These are phyloP conservation scores for Hyphopichia khmerensis DNA, from an alignment of 1,139 yeast genomes.

Conservation along the genomic window DNA sequence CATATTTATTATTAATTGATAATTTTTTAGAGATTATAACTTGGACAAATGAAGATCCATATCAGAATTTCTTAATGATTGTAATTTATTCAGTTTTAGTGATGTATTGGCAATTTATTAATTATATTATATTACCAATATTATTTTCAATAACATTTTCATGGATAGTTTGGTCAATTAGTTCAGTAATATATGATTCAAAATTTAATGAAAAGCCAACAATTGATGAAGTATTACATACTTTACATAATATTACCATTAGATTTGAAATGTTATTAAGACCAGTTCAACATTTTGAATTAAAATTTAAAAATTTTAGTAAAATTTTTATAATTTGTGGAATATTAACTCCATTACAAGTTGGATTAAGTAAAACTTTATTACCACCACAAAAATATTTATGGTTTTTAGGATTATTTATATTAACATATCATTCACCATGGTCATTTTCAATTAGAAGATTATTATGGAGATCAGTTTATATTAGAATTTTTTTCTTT, in stretches of 20 bases:
- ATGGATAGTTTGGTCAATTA: slow-evolving; percentile 46
- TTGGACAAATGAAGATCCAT: slow-evolving; percentile 57
- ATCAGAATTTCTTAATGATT: slow-evolving; percentile 46
- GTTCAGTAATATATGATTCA: slow-evolving; percentile 43
- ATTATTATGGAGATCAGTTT: slow-evolving; percentile 55
- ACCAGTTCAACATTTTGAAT: slow-evolving; percentile 37
- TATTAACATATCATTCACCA: slow-evolving; percentile 52
- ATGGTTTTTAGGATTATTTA: slow-evolving; percentile 37
- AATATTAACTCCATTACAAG: slow-evolving; percentile 50
- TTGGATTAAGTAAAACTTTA: slow-evolving; percentile 32
- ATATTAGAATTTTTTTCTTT: slow-evolving; percentile 40
- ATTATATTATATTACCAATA: slow-evolving; percentile 38
- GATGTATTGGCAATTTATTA: slow-evolving; percentile 44
- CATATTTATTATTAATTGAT: slow-evolving; percentile 47
- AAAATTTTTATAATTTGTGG: slow-evolving; percentile 31
- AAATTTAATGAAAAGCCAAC: slow-evolving; percentile 51
- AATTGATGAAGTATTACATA: slow-evolving; percentile 53
- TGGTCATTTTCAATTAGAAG: slow-evolving; percentile 52
- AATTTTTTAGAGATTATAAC: slow-evolving; percentile 45
- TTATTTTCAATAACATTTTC: slow-evolving; percentile 34
- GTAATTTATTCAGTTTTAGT: slow-evolving; percentile 39
- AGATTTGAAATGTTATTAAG: slow-evolving; percentile 45
- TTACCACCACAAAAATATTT: slow-evolving; percentile 35
- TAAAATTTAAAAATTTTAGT: slow-evolving; percentile 24
- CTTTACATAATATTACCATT: slow-evolving; percentile 48